Evolutionary conservation across 2,329 filamentous ascomycete genomes (phyloP).

Genomic region (Cytospora schulzeri): DNA sequence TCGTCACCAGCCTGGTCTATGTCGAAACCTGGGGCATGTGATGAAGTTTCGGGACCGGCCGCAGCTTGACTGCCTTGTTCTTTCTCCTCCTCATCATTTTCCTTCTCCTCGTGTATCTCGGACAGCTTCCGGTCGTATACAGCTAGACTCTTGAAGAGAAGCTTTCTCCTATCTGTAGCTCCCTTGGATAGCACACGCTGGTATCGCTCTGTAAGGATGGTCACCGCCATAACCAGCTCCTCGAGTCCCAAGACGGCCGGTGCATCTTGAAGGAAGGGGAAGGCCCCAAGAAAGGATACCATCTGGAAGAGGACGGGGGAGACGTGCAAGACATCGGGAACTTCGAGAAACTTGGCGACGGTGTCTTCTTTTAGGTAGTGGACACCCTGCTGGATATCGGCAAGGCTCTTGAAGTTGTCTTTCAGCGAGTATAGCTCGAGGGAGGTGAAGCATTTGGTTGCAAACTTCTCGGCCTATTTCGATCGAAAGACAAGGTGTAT

Average conservation of each 20-base stretch:
- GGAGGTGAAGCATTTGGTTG: constrained; percentile 69
- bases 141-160: constrained; percentile 72
- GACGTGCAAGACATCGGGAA: constrained; percentile 69
- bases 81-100: constrained; percentile 28
- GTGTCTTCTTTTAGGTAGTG: constrained; percentile 72
- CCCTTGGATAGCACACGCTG: constrained; percentile 62
- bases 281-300: constrained; percentile 70
- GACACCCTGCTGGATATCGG: constrained; percentile 63
- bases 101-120: constrained; percentile 34
- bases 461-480: constrained; percentile 62
- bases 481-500: constrained; percentile 16
- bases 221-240: constrained; percentile 71
- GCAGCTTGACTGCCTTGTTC: constrained; percentile 20
- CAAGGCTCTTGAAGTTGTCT: constrained; percentile 71
- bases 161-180: constrained; percentile 59
- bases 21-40: constrained; percentile 45
- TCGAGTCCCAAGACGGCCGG: constrained; percentile 71
- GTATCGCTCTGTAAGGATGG: constrained; percentile 72
- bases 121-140: constrained; percentile 66
- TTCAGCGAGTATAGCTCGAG: constrained; percentile 74
- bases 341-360: constrained; percentile 70
- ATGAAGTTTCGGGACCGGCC: constrained; percentile 19
- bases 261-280: constrained; percentile 71
- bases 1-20: constrained; percentile 49
- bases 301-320: constrained; percentile 73